A percentile compares a stretch with the other conserved stretches of the same genome.
These are phyloP conservation scores for Alternaria tenuissima DNA, from an alignment of 2,329 filamentous ascomycete species.

Conservation along the genomic window DNA sequence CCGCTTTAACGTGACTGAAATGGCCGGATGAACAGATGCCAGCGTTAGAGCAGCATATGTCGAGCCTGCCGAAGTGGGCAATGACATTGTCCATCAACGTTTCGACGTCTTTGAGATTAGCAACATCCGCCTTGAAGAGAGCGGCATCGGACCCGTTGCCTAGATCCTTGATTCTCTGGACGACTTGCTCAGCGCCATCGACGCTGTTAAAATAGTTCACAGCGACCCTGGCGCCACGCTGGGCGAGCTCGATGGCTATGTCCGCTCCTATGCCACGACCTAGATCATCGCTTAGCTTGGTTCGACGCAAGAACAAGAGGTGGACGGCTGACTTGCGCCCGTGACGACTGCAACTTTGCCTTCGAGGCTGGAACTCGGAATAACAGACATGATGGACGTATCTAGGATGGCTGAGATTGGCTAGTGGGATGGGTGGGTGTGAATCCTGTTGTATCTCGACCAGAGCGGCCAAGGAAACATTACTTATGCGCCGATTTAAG, in stretches of 20 bases:
- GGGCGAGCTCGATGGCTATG: conserved; percentile 69
- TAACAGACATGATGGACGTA: neutral
- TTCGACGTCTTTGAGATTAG: conserved; percentile 57
- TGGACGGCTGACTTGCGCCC: conserved; percentile 42
- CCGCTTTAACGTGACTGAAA: conserved; percentile 70
- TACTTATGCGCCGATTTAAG: neutral
- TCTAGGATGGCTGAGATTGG: neutral
- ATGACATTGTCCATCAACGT: conserved; percentile 56
- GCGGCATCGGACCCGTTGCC: conserved; percentile 56
- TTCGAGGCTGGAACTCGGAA: conserved; percentile 40
- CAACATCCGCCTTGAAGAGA: conserved; percentile 65
- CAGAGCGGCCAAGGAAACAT: neutral
- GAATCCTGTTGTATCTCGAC: neutral
- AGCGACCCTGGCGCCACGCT: conserved; percentile 68
- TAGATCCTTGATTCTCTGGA: conserved; percentile 50
- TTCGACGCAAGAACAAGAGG: neutral
- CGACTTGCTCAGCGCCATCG: conserved; percentile 55
- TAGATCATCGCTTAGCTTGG: neutral
- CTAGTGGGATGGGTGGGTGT: neutral
- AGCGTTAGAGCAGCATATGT: conserved; percentile 58
- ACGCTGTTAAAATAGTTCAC: conserved; percentile 68
- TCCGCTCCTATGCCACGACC: conserved; percentile 70
- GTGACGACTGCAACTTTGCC: conserved; percentile 66
- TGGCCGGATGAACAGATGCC: conserved; percentile 71
- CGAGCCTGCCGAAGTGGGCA: conserved; percentile 47